These are phyloP conservation scores for Mucor racemosus DNA, from an alignment of 371 early-diverging fungal species.

Conservation along the genomic window DNA sequence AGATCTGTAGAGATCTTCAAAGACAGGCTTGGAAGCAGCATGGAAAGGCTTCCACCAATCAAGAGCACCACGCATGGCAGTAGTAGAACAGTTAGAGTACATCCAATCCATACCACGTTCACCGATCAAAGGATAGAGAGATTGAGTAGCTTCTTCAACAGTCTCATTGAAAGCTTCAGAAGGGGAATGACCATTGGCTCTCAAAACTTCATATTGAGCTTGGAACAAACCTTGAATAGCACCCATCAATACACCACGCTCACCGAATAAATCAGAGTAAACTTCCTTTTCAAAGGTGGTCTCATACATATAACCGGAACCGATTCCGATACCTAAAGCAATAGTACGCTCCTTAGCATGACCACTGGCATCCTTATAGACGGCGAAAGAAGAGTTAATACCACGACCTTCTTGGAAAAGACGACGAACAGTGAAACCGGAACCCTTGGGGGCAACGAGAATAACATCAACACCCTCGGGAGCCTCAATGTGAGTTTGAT, in stretches of 20 bases:
- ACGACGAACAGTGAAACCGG: conserved; percentile 95
- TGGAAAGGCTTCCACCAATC: conserved; percentile 97
- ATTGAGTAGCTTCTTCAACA: conserved; percentile 98
- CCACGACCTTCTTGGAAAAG: conserved; percentile 97
- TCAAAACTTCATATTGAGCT: conserved; percentile 96
- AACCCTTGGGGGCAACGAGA: conserved; percentile 96
- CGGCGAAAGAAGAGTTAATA: conserved; percentile 97
- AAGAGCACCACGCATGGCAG: conserved; percentile 94
- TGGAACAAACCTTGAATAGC: conserved; percentile 96
- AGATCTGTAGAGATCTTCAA: conserved; percentile 86
- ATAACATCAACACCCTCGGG: conserved; percentile 94
- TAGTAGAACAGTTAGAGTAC: conserved; percentile 96
- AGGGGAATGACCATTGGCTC: conserved; percentile 93
- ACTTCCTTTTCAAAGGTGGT: conserved; percentile 97
- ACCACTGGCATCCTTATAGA: conserved; percentile 93
- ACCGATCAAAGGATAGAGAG: conserved; percentile 95
- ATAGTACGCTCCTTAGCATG: conserved; percentile 92
- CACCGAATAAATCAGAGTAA: conserved; percentile 95
- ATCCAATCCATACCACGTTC: conserved; percentile 98
- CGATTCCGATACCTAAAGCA: conserved; percentile 94
- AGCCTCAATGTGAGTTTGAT: conserved; percentile 90
- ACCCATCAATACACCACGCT: conserved; percentile 98
- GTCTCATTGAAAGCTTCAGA: conserved; percentile 99
- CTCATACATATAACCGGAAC: conserved; percentile 97
- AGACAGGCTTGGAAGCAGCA: conserved; percentile 92